phyloP scores from a whole-genome alignment of 192 early-diverging fungal species.

The Coemansia furcata region DNA sequence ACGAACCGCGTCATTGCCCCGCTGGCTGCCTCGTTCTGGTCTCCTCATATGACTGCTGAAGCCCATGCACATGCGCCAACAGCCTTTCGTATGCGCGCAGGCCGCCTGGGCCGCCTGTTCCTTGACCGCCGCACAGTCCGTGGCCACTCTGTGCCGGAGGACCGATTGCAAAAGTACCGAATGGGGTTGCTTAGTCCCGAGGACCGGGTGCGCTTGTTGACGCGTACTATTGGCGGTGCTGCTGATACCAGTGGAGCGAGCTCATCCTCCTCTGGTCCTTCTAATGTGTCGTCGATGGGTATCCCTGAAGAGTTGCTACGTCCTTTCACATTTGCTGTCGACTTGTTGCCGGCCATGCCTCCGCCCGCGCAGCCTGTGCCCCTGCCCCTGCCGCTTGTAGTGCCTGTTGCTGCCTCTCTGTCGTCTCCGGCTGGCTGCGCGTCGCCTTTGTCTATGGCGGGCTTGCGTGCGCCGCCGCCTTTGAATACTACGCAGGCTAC shows the following conservation, averaged over 20 bases:
- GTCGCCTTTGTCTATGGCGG: not conserved
- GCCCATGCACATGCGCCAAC: not conserved
- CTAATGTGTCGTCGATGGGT: not conserved
- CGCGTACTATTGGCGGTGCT: not conserved
- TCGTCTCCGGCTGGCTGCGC: not conserved
- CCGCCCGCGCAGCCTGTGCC: not conserved
- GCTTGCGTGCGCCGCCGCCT: not conserved
- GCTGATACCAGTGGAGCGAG: not conserved
- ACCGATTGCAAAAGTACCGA: slow-evolving; percentile 23
- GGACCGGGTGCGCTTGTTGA: slow-evolving; percentile 24
- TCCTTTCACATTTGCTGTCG: slow-evolving; percentile 34
- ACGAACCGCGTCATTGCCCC: slow-evolving; percentile 13
- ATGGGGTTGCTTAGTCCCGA: slow-evolving; percentile 31
- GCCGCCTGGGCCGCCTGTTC: slow-evolving; percentile 33
- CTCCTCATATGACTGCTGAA: slow-evolving; percentile 5
- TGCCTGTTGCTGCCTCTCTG: not conserved
- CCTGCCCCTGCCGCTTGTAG: not conserved
- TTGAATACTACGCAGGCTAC: not conserved
- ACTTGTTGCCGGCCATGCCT: not conserved
- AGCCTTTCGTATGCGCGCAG: slow-evolving; percentile 42
- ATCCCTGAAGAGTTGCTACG: slow-evolving; percentile 27
- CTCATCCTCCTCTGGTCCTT: not conserved
- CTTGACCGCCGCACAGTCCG: slow-evolving; percentile 37
- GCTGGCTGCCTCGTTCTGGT: slow-evolving; percentile 23
- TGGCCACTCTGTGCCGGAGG: not conserved